phyloP scores from a whole-genome alignment of 345 rosid species.

The Streptanthus diversifolius region DNA sequence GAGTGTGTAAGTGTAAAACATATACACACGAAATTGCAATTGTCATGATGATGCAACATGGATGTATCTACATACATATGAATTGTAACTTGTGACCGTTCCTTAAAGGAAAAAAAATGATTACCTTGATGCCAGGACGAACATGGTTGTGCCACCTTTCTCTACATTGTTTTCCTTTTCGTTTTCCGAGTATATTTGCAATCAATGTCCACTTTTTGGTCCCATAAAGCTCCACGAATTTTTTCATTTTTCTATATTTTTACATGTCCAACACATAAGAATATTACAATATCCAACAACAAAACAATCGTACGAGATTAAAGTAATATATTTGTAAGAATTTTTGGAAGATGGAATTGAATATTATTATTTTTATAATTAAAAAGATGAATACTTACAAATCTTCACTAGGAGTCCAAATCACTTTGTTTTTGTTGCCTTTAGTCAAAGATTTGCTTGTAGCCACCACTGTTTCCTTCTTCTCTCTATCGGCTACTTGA shows the following conservation, averaged over 20 bases:
- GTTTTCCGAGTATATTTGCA: constrained; percentile 52
- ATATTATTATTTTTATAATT: not conserved
- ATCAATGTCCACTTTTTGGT: constrained; percentile 58
- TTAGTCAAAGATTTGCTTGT: not conserved
- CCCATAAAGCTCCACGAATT: constrained; percentile 55
- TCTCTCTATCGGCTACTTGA: not conserved
- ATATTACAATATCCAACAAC: not conserved
- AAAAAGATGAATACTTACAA: not conserved
- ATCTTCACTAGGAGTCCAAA: not conserved
- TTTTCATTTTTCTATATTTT: constrained; percentile 44
- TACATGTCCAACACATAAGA: not conserved
- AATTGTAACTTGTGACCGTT: too few species aligned
- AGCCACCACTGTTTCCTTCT: not conserved
- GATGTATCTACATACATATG: too few species aligned
- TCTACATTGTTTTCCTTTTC: constrained; percentile 80
- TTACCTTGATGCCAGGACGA: too few species aligned
- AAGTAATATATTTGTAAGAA: not conserved
- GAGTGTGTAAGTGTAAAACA: too few species aligned
- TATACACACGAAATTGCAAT: too few species aligned
- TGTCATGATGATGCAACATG: too few species aligned
- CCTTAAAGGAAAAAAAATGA: too few species aligned
- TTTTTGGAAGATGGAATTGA: not conserved
- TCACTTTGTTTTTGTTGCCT: not conserved
- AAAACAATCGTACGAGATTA: not conserved
- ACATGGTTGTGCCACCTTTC: constrained; percentile 91